A percentile compares a stretch with the other conserved stretches of the same genome.
These are phyloP conservation scores for Saccharomyces hybrid DNA, from an alignment of 1,139 yeast genomes.

Conservation along the genomic window DNA sequence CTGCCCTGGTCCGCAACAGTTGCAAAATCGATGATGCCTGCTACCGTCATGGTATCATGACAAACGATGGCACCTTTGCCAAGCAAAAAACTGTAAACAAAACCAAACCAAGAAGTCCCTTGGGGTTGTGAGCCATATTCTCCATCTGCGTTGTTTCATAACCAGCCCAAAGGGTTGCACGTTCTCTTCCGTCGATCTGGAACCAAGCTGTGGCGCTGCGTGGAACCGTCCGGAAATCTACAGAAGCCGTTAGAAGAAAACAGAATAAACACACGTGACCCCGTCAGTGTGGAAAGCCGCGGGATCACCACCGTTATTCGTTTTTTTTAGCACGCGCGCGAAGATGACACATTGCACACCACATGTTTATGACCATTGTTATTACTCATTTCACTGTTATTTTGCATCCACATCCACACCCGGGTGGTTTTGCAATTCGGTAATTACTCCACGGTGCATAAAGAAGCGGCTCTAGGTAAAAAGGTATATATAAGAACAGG, in stretches of 20 bases:
- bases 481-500: not conserved
- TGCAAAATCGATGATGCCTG: not conserved
- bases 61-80: not conserved
- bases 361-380: conserved; percentile 1
- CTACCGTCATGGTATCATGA: not conserved
- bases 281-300: not conserved
- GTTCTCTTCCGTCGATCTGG: not conserved
- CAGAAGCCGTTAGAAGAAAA: not conserved
- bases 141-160: not conserved
- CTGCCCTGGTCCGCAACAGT: too few relatives aligned
- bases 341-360: not conserved
- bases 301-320: not conserved
- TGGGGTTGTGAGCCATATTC: not conserved
- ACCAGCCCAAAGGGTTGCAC: not conserved
- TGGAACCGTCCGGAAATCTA: not conserved
- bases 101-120: not conserved
- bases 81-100: not conserved
- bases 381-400: not conserved
- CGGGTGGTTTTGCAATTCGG: not conserved
- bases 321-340: not conserved
- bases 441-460: not conserved
- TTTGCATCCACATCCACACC: not conserved
- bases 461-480: not conserved
- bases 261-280: not conserved
- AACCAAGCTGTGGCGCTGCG: not conserved